Evolutionary conservation across 177 flowering plant genomes (phyloP), one percentile per base, ranked within the genome.

Genomic region (Vitis hybrid): DNA sequence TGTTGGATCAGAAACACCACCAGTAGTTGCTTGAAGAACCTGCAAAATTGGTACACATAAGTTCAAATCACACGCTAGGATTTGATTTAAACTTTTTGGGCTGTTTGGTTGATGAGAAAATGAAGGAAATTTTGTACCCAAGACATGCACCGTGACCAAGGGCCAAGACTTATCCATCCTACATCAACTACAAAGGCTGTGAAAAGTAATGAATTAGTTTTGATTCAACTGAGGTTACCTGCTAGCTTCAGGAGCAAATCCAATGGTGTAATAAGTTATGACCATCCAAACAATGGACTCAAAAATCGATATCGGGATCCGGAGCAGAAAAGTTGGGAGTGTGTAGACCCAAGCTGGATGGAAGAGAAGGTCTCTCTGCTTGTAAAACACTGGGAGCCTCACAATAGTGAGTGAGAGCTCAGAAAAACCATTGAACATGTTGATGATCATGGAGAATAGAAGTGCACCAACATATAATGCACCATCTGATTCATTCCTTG

Each of bases 11-110:
- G 74, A 64, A 94, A 92, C 13, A 87, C 67, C 70, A 90, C 3
- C 78, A 94, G 57, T 0, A 87, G 65, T 49, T 91, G 94, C 88
- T 94, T 90, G 84, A 91, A 92, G 71, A 94, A 92, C 89, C 97
- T 94, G 85, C 67, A 74, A 57, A 70, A 7, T 35, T 35, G 46
- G 46, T 35, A 24, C 27, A 24, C 27, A 24, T 24, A 24, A 24
- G 27, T 24, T 24, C 3, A 24, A 24, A 2, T 24, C 27, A 24
- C 27, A 24, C 27, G 0, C 0, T 24, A 24, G 3, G 27, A 24
- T 24, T 24, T 24, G 27, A 24, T 24, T 24, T 24, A 24, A 24
- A 2, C 27, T 24, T 24, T 24, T 24, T 2, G 27, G 27, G 3
- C 0, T 24, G 27, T 24, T 24, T 35, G 46, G 46, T 17, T 59